Conservation (phyloP, 148 eudicot genomes). For the Talinum fruticosum region DNA sequence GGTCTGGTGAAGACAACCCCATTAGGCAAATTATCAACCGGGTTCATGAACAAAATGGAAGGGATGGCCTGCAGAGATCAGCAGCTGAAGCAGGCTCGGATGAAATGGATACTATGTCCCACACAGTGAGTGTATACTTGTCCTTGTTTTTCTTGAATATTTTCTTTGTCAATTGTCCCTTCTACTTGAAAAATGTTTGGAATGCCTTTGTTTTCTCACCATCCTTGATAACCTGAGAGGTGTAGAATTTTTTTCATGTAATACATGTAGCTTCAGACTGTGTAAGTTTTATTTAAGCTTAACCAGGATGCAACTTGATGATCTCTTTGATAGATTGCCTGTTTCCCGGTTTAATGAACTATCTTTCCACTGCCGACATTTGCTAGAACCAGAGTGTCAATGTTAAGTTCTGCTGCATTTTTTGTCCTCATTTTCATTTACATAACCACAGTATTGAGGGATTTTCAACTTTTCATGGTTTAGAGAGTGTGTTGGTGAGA, state of each 20-base stretch:
- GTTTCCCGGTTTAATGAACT: too few relatives aligned
- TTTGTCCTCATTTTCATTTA: not conserved
- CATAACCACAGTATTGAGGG: not conserved
- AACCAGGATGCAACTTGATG: conserved; percentile 1
- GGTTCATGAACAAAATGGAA: not conserved
- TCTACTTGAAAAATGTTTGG: not conserved
- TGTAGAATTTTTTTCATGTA: not conserved
- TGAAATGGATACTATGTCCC: not conserved
- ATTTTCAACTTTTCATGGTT: not conserved
- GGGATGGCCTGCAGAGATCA: not conserved
- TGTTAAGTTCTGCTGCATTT: not conserved
- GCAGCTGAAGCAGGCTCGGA: not conserved
- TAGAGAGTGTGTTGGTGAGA: not conserved
- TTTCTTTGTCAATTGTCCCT: not conserved
- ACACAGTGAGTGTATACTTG: conserved; percentile 1
- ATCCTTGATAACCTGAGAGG: not conserved
- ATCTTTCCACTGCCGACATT: too few relatives aligned
- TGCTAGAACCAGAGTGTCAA: not conserved
- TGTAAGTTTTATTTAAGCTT: not conserved
- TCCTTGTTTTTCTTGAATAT: conserved; percentile 10
- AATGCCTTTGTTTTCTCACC: not conserved
- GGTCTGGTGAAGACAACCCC: conserved; percentile 29
- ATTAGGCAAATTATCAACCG: conserved; percentile 53
- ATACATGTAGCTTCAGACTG: not conserved
- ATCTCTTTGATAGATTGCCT: not conserved